phyloP scores from a whole-genome alignment of 176 grass and related monocot genomes.

The Hordeum vulgare region MorexV3_pseudomolecules_assembly NC_058524.1:427840972-427841471 shows the following conservation, averaged over 20 bases:
- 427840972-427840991: not conserved
- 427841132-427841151: conserved; percentile 8
- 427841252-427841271: conserved; percentile 97
- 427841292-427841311: conserved; percentile 93
- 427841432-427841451: conserved; percentile 97
- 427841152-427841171: not conserved
- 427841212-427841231: conserved; percentile 80
- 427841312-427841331: conserved; percentile 82
- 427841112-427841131: not conserved
- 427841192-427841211: conserved; percentile 93
- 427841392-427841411: conserved; percentile 68
- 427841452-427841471: conserved; percentile 18
- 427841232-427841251: conserved; percentile 98
- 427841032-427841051: conserved; percentile 1
- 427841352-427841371: conserved; percentile 77
- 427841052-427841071: conserved; percentile 1
- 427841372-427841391: conserved; percentile 88
- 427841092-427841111: not conserved
- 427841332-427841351: conserved; percentile 93
- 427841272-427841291: conserved; percentile 71
- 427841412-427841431: conserved; percentile 96
- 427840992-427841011: not conserved
- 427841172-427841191: conserved; percentile 11
- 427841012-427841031: conserved; percentile 2
- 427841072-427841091: not conserved